A percentile compares a stretch with the other conserved stretches of the same genome.
Evolutionary conservation across 2,329 filamentous ascomycete species (phyloP).

Genomic region (Alternaria rosae): DNA sequence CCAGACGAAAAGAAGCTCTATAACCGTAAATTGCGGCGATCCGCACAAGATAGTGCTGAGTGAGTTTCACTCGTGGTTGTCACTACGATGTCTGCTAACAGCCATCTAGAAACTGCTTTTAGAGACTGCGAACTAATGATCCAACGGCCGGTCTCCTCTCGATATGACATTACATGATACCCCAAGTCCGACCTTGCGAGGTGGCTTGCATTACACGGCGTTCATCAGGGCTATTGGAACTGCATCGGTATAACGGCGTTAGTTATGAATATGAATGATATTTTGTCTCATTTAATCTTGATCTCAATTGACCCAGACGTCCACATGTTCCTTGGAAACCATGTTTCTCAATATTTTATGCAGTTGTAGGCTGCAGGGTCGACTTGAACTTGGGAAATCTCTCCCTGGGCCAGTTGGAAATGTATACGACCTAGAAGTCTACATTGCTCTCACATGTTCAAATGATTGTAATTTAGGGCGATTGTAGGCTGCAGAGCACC

Average conservation of each 20-base stretch:
- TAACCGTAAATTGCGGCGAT: constrained; percentile 79
- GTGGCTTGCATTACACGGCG: constrained; percentile 38
- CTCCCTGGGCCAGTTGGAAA: neutral
- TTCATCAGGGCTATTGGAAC: constrained; percentile 18
- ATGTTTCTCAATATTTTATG: neutral
- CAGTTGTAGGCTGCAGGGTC: neutral
- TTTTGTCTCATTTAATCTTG: neutral
- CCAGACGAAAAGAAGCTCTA: constrained; percentile 83
- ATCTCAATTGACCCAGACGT: neutral
- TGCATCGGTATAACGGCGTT: constrained; percentile 14
- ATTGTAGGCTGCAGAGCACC: neutral
- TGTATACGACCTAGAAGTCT: neutral
- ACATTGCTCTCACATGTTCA: neutral
- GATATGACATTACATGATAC: constrained; percentile 43
- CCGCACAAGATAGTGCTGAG: constrained; percentile 67
- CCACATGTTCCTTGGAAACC: neutral
- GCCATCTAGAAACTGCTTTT: constrained; percentile 32
- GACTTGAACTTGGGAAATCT: neutral
- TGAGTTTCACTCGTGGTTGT: constrained; percentile 29
- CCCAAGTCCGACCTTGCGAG: constrained; percentile 21
- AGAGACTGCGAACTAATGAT: constrained; percentile 12
- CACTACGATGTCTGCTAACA: neutral
- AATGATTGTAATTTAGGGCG: neutral
- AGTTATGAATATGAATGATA: neutral
- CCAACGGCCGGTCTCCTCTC: constrained; percentile 29